Conservation (phyloP, 129 eudicot species). For the Centella asiatica region DNA sequence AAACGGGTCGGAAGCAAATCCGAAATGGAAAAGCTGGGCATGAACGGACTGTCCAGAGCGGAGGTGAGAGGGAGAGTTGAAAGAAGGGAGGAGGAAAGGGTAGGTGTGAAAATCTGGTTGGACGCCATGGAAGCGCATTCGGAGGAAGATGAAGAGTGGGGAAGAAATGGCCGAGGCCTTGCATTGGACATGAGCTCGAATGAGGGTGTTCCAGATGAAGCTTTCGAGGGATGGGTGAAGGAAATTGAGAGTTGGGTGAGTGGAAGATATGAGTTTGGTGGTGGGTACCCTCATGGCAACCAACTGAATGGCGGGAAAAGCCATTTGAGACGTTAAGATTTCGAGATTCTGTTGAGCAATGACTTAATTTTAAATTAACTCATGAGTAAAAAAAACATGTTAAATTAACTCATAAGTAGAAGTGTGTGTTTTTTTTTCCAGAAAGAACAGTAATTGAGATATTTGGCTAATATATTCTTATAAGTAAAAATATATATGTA, state of each 20-base stretch:
- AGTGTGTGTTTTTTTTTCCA: too few relatives aligned
- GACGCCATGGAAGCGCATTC: conserved; percentile 19
- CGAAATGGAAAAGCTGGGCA: conserved; percentile 24
- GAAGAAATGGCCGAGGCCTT: conserved; percentile 1
- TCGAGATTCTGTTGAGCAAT: too few relatives aligned
- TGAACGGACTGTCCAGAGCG: conserved; percentile 10
- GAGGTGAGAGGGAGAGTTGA: conserved; percentile 10
- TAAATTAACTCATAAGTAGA: too few relatives aligned
- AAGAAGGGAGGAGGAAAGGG: conserved; percentile 22
- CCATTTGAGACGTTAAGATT: not conserved
- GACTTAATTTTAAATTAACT: too few relatives aligned
- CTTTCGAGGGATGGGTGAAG: conserved; percentile 17
- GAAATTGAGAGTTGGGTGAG: conserved; percentile 14
- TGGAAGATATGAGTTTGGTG: conserved; percentile 11
- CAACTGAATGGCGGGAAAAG: not conserved
- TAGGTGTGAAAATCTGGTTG: conserved; percentile 16
- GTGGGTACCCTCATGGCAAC: not conserved
- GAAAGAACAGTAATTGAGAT: too few relatives aligned
- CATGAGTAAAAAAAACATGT: too few relatives aligned
- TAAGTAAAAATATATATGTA: too few relatives aligned
- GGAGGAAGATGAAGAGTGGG: conserved; percentile 13
- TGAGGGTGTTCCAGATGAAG: conserved; percentile 25
- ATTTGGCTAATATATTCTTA: too few relatives aligned
- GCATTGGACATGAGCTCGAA: conserved; percentile 13
- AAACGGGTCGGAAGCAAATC: conserved; percentile 27